Evolutionary conservation across 805 yeast genomes (phyloP).

Genomic region (Ogataea polymorpha): DNA sequence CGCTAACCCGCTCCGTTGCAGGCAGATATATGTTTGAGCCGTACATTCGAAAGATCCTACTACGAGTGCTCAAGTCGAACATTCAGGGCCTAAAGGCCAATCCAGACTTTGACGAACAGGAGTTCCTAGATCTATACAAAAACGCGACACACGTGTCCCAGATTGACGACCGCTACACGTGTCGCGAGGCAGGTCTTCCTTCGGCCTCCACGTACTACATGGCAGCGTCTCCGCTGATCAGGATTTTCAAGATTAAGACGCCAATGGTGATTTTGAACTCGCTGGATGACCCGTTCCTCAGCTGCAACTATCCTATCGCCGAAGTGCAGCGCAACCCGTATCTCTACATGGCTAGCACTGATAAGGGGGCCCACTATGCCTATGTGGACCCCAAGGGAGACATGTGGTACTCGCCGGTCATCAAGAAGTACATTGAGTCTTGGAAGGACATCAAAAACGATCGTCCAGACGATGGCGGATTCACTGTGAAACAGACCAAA

Average conservation of each 20-base stretch:
- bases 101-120: conserved; percentile 28
- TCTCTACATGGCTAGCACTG: conserved; percentile 52
- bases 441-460: conserved; percentile 27
- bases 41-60: conserved; percentile 39
- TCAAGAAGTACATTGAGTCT: conserved; percentile 38
- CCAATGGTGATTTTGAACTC: conserved; percentile 63
- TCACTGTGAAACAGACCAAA: conserved; percentile 15
- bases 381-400: conserved; percentile 42
- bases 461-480: conserved; percentile 20
- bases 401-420: conserved; percentile 46
- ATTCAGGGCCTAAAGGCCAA: conserved; percentile 32
- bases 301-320: conserved; percentile 46
- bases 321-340: conserved; percentile 58
- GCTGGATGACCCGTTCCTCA: conserved; percentile 65
- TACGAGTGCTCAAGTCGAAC: conserved; percentile 44
- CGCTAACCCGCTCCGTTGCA: conserved; percentile 36
- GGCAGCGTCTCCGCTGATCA: conserved; percentile 58
- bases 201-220: conserved; percentile 61
- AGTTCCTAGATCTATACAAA: conserved; percentile 33
- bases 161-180: conserved; percentile 62
- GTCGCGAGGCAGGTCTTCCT: conserved; percentile 59
- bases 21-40: conserved; percentile 42
- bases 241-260: conserved; percentile 53
- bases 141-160: conserved; percentile 43
- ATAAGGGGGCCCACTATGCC: conserved; percentile 72